phyloP scores from a whole-genome alignment of 108 stramenopile species.

The Craspedostauros australis region DNA sequence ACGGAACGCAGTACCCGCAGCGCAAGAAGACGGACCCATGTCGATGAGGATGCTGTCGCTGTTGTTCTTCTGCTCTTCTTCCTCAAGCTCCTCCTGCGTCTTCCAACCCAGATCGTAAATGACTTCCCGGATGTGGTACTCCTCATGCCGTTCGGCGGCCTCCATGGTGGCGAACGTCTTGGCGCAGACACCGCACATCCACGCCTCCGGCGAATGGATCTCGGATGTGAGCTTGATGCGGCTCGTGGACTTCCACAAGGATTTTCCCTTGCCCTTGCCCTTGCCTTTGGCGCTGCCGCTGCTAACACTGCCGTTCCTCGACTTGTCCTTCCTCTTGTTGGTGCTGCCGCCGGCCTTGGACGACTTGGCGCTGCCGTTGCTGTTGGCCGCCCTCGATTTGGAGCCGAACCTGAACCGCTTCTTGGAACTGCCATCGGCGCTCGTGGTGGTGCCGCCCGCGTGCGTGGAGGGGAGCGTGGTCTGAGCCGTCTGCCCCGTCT shows the following conservation, averaged over 20 bases:
- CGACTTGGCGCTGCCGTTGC: too few species aligned
- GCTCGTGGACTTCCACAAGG: too few species aligned
- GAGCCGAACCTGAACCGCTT: too few species aligned
- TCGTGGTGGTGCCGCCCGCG: not conserved
- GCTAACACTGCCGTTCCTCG: too few species aligned
- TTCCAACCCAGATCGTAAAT: slow-evolving; percentile 24
- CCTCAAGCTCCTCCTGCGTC: not conserved
- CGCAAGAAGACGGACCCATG: not conserved
- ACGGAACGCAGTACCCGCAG: not conserved
- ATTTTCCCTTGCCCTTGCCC: too few species aligned
- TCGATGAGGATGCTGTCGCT: not conserved
- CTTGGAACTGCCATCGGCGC: not conserved
- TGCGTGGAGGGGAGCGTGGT: too few species aligned
- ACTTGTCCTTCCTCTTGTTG: too few species aligned
- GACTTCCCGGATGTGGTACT: slow-evolving; percentile 40
- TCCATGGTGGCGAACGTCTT: slow-evolving; percentile 47
- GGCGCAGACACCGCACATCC: slow-evolving; percentile 72
- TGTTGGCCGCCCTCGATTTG: too few species aligned
- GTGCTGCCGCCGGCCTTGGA: too few species aligned
- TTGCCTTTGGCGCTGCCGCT: too few species aligned
- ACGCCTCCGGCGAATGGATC: slow-evolving; percentile 38
- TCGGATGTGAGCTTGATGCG: too few species aligned
- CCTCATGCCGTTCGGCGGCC: slow-evolving; percentile 56
- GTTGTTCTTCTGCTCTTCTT: not conserved
- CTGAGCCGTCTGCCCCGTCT: too few species aligned